These are phyloP conservation scores for Boeremia exigua DNA, from an alignment of 2,329 filamentous ascomycete genomes.

Conservation along the genomic window DNA sequence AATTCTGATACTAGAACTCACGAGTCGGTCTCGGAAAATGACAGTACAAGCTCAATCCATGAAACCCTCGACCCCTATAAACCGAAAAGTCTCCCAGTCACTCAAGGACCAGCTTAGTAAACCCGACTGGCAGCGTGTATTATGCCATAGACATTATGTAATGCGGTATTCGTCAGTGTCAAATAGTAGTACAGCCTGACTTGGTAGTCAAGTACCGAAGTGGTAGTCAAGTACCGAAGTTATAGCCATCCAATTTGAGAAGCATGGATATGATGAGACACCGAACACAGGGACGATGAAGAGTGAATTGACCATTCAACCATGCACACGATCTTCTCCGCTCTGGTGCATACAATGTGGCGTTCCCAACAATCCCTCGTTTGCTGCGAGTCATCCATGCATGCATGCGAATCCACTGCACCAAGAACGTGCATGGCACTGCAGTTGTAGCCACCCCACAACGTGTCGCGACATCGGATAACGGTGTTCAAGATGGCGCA, in stretches of 20 bases:
- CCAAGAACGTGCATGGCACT: conserved; percentile 1
- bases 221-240: no score
- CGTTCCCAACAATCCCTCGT: not conserved
- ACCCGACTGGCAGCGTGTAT: not conserved
- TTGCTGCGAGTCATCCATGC: not conserved
- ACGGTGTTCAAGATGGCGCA: conserved; percentile 25
- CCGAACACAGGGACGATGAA: not conserved
- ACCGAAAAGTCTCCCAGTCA: not conserved
- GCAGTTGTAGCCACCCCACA: conserved; percentile 7
- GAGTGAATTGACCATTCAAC: not conserved
- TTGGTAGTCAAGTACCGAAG: no score
- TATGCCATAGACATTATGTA: not conserved
- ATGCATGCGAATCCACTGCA: no score
- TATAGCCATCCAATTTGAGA: no score
- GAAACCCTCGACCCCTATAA: conserved; percentile 1
- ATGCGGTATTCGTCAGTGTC: no score
- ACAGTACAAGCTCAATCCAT: conserved; percentile 15
- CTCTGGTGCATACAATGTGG: not conserved
- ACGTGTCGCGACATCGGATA: conserved; percentile 8
- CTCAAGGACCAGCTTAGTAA: not conserved
- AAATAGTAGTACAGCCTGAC: no score
- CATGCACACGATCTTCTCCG: not conserved
- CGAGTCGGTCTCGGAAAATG: conserved; percentile 2
- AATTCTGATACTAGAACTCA: not conserved
- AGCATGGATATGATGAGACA: no score